phyloP scores from a whole-genome alignment of 768 basidiomycete genomes.

The Mycena venus region DNA sequence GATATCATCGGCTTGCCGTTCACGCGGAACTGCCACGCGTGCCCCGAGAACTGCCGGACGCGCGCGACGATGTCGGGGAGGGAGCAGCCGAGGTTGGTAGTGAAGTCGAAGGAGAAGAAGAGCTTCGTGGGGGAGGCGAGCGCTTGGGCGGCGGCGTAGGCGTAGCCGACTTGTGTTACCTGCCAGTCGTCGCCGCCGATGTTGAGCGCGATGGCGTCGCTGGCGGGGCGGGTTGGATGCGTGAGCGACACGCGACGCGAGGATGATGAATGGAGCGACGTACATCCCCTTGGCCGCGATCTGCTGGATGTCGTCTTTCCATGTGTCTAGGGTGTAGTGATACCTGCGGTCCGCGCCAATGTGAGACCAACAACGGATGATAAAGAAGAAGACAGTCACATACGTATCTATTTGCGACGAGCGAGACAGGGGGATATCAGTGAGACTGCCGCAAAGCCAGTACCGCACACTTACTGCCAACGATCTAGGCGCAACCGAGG shows the following conservation, averaged over 20 bases:
- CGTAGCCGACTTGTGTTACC: conserved; percentile 57
- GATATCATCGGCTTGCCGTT: conserved; percentile 65
- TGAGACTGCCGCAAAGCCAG: too few species aligned
- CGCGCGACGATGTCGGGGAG: conserved; percentile 52
- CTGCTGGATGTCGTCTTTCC: conserved; percentile 56
- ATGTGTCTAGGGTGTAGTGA: conserved; percentile 53
- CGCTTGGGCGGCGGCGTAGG: conserved; percentile 64
- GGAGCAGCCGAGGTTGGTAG: conserved; percentile 60
- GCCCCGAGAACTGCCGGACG: too few species aligned
- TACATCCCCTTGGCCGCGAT: conserved; percentile 60
- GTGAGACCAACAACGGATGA: too few species aligned
- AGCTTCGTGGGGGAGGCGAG: conserved; percentile 61
- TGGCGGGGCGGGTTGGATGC: conserved; percentile 38
- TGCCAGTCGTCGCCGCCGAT: conserved; percentile 71
- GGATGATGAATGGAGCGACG: conserved; percentile 28
- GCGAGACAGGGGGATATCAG: neutral
- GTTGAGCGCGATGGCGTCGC: conserved; percentile 76
- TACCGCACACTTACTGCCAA: conserved; percentile 65
- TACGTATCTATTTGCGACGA: conserved; percentile 56
- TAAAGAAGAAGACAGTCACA: conserved; percentile 32
- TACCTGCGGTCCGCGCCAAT: too few species aligned
- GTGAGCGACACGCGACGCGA: conserved; percentile 41
- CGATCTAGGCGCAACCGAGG: conserved; percentile 49
- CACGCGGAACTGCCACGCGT: neutral
- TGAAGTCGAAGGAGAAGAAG: conserved; percentile 71